Conservation (phyloP, 169 alveolate species). For the Eimeria falciformis region DNA sequence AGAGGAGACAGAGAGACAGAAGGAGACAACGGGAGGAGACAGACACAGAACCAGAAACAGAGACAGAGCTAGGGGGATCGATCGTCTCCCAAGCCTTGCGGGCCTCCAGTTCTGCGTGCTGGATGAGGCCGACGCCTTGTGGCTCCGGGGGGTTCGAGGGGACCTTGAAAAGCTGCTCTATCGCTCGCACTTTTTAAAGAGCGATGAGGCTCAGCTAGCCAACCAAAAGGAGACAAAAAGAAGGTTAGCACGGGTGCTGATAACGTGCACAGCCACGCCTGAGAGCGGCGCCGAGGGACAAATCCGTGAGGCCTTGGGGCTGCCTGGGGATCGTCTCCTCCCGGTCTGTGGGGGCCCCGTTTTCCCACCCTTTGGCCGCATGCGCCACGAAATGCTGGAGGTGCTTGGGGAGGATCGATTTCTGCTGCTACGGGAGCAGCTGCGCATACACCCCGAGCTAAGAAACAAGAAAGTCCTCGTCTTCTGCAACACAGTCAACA, state of each 20-base stretch:
- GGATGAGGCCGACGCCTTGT: conserved; percentile 75
- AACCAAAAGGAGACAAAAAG: background rate
- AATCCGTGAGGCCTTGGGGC: conserved; percentile 8
- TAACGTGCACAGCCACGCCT: conserved; percentile 69
- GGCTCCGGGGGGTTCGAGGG: conserved; percentile 45
- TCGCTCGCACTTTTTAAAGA: conserved; percentile 26
- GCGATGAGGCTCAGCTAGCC: background rate
- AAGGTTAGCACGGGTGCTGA: background rate
- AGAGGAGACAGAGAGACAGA: background rate
- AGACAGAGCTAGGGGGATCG: background rate
- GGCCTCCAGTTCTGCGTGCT: conserved; percentile 57
- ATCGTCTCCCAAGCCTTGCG: conserved; percentile 12
- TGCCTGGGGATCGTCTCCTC: conserved; percentile 15
- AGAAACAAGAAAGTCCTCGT: conserved; percentile 61
- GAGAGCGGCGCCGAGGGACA: conserved; percentile 49
- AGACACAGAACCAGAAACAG: background rate
- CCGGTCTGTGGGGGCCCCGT: conserved; percentile 60
- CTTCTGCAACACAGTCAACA: conserved; percentile 72
- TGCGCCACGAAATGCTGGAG: conserved; percentile 76
- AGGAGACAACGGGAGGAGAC: background rate
- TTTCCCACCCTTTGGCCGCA: conserved; percentile 35
- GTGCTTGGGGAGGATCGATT: conserved; percentile 55
- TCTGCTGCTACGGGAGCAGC: conserved; percentile 53
- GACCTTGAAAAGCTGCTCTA: conserved; percentile 36
- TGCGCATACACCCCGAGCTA: conserved; percentile 40